Evolutionary conservation across 2,329 filamentous ascomycete species (phyloP), one percentile per base, ranked within the genome.

Genomic region (Fusarium sp.): DNA sequence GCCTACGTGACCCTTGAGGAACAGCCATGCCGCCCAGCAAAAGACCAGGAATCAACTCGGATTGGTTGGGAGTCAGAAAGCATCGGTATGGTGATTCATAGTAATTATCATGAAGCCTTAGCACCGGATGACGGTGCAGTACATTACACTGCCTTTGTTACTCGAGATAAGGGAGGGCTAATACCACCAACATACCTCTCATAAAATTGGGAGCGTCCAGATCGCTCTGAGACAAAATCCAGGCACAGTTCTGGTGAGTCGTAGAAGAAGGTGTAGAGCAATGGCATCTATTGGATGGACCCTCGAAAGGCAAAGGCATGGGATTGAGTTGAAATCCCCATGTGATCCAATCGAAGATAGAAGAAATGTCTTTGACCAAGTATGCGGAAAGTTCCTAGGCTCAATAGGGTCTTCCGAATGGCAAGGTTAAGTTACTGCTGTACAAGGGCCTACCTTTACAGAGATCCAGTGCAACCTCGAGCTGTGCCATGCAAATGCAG

Each of bases 61-160:
- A 60, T 66, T 66, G 63, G 61, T 24, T 40, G 49, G 15, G 14
- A 6, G 34, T n/a, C 51, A 24, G 42, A 20, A 45, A 56, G 49
- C 32, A 34, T 53, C 44, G 70, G 70, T 24, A 71, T 72, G 70
- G 55, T 73, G 70, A 73, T 72, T 71, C 70, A 71, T 71, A 40
- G 18, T 65, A 47, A 66, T 52, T 68, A 57, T 47, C 66, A 57
- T 52, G 16, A 51, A 50, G 25, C 20, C 34, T 18, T 38, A 59
- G 56, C 40, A 38, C 38, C n/a, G 25, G 53, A 51, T 38, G 34
- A 38, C 34, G 18, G 34, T 10, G 18, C 34, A 38, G 34, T n/a
- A 38, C 18, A 38, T 51, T 42, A 46, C 50, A 32, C 58, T 55
- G 52, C 29, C 40, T 55, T 70, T 45, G 42, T 59, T 63, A 29